Percentiles rank a stretch among this genome's conserved stretches.
Evolutionary conservation across 108 stramenopile species (phyloP).

Genomic region (Pseudonitzschia multistriata): DNA sequence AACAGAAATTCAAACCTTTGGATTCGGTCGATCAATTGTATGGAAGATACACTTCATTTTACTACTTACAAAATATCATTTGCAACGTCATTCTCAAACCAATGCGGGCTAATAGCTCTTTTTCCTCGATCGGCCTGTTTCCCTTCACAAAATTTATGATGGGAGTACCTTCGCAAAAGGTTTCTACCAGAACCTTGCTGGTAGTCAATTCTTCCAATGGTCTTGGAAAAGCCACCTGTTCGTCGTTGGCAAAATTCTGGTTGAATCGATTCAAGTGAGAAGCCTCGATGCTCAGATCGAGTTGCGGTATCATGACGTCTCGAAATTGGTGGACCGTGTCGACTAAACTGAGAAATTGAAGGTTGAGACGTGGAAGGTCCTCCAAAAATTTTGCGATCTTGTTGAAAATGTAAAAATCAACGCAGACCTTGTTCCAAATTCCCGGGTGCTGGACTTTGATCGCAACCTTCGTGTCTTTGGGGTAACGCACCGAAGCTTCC

Average conservation of each 20-base stretch:
- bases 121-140: constrained; percentile 31
- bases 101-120: constrained; percentile 62
- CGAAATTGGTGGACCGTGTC: constrained; percentile 87
- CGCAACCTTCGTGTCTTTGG: constrained; percentile 66
- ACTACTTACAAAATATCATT: constrained; percentile 80
- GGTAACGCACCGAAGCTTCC: constrained; percentile 38
- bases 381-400: constrained; percentile 67
- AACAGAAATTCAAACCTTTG: too few relatives aligned
- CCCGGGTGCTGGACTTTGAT: constrained; percentile 89
- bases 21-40: constrained; percentile 42
- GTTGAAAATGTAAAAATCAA: constrained; percentile 84
- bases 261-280: constrained; percentile 70
- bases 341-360: constrained; percentile 72
- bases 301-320: constrained; percentile 79
- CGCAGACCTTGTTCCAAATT: constrained; percentile 79
- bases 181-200: constrained; percentile 73
- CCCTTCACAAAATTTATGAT: constrained; percentile 65
- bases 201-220: constrained; percentile 76
- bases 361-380: constrained; percentile 59
- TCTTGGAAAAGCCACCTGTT: constrained; percentile 64
- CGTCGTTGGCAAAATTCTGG: constrained; percentile 64
- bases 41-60: not conserved
- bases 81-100: constrained; percentile 81
- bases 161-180: constrained; percentile 80
- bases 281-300: constrained; percentile 85